These are phyloP conservation scores for Cicer judaicum DNA, from an alignment of 306 rosid species.

Conservation along the genomic window DNA sequence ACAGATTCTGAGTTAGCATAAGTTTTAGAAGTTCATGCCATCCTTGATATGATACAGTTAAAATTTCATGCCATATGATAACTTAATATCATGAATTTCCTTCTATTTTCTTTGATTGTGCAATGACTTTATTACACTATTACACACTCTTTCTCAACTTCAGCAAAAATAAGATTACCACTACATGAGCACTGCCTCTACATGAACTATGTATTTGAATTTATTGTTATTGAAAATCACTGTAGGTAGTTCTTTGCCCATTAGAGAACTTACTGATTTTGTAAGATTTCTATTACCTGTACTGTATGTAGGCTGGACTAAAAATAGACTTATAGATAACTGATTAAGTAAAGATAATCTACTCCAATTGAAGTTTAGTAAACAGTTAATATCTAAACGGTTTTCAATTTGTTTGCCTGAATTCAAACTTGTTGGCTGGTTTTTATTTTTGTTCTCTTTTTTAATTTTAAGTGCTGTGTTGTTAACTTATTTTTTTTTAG, in stretches of 20 bases:
- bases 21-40: neutral
- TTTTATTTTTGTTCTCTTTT: neutral
- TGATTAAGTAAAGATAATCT: no score
- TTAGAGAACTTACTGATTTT: no score
- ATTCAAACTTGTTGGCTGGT: constrained; percentile 17
- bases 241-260: no score
- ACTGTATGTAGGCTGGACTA: no score
- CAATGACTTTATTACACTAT: neutral
- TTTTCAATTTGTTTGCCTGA: neutral
- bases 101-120: neutral
- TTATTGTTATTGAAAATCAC: no score
- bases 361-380: neutral
- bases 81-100: neutral
- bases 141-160: neutral
- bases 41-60: neutral
- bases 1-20: neutral
- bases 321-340: no score
- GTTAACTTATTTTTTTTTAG: constrained; percentile 38
- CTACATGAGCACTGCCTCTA: no score
- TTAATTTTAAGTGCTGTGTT: constrained; percentile 9
- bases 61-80: neutral
- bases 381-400: neutral
- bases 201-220: no score
- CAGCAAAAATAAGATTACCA: neutral
- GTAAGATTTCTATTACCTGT: no score